Evolutionary conservation across 352 stramenopile genomes (phyloP), one percentile per base, ranked within the genome.

Genomic region (Phytophthora multivora): DNA sequence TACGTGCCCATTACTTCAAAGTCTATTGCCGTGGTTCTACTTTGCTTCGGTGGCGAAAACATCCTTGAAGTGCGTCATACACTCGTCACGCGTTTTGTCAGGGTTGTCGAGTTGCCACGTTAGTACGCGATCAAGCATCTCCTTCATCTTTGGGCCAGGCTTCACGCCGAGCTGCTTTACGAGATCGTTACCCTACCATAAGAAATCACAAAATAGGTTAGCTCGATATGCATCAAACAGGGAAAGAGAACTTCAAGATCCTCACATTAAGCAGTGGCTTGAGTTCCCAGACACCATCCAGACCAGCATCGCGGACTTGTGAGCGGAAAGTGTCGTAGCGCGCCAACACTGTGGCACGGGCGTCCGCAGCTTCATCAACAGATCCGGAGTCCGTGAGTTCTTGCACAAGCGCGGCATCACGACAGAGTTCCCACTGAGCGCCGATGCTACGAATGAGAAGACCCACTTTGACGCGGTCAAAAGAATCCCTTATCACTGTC

Each of bases 221-320:
- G 36, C 10, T 56, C 18, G 28, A 16, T 16, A 23, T 30, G 39
- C 9, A 48, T 8, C 6, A 39, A 13, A 11, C 12, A 15, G 15
- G 5, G 38, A 47, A n/a, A 10, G 46, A 6, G 30, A 4, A 47
- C 2, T 50, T 38, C 21, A 43, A 30, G 18, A 8, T 9, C 63
- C 75, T 51, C 69, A 92, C 83, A 71, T 90, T 90, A 1, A 93
- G 68, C 31, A 93, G 51, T 15, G 84, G 79, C 60, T 87, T 88
- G 28, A 90, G 59, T 19, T 87, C 58, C 81, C 81, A 93, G 9
- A 90, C 78, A 1, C 56, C 63, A 5, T 69, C 46, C 1, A 93
- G 67, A 19, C 59, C 73, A 16, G 65, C 43, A 2, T 63, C 58
- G 0, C 21, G 43, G 41, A 90, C 54, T 3, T 71, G 49, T 3